These are phyloP conservation scores for Lotmaria passim DNA, from an alignment of 208 protist species.

Conservation along the genomic window DNA sequence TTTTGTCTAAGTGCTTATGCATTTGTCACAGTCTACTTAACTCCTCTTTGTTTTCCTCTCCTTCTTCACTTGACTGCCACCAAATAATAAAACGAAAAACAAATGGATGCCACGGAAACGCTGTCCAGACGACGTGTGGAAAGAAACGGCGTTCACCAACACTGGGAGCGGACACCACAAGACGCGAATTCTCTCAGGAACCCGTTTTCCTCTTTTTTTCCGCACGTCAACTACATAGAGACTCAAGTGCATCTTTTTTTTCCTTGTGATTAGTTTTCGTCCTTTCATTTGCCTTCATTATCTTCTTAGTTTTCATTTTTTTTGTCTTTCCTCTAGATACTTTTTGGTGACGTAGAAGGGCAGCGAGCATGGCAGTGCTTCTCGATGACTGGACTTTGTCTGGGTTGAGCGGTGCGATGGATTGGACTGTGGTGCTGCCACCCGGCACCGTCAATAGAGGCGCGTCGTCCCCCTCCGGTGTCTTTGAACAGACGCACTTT, in stretches of 20 bases:
- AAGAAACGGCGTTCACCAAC: too few species aligned
- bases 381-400: slow-evolving; percentile 33
- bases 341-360: background rate
- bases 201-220: too few species aligned
- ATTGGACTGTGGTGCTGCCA: slow-evolving; percentile 25
- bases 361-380: slow-evolving; percentile 10
- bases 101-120: too few species aligned
- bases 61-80: too few species aligned
- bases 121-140: background rate
- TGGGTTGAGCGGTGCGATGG: slow-evolving; percentile 18
- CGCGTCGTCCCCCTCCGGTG: background rate
- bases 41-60: background rate
- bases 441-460: background rate
- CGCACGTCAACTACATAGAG: too few species aligned
- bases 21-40: too few species aligned
- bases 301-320: background rate
- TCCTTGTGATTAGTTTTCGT: background rate
- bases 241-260: too few species aligned
- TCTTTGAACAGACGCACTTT: slow-evolving; percentile 9
- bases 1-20: too few species aligned
- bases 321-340: background rate
- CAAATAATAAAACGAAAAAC: too few species aligned
- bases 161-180: too few species aligned
- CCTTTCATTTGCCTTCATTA: background rate
- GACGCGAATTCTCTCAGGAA: too few species aligned